These are phyloP conservation scores for Pythium aphanidermatum DNA, from an alignment of 352 stramenopile species.

Conservation along the genomic window DNA sequence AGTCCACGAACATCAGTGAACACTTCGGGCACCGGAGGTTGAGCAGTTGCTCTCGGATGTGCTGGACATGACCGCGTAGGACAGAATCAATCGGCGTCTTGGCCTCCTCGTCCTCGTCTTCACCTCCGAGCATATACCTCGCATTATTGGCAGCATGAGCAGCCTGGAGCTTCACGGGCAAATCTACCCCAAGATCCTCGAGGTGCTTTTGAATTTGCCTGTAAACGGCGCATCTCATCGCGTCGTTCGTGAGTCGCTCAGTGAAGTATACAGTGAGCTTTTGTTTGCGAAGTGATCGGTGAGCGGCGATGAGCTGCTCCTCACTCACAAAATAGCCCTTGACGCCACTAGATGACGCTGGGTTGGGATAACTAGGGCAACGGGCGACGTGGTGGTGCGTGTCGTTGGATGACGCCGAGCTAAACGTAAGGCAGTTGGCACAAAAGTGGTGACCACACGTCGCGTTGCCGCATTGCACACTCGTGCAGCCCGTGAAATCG, in stretches of 20 bases:
- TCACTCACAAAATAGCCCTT: constrained; percentile 13
- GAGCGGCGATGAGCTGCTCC: constrained; percentile 1
- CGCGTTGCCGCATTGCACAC: constrained; percentile 20
- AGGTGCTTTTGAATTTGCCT: constrained; percentile 3
- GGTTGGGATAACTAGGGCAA: constrained; percentile 13
- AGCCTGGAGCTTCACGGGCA: constrained; percentile 3
- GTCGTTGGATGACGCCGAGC: constrained; percentile 12
- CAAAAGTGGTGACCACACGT: constrained; percentile 19
- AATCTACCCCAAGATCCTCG: constrained; percentile 4
- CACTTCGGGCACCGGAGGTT: constrained; percentile 21
- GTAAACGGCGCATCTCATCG: constrained; percentile 2
- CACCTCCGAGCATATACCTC: constrained; percentile 1
- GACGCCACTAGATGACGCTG: not conserved
- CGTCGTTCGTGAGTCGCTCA: not conserved
- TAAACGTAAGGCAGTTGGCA: constrained; percentile 20
- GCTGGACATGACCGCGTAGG: constrained; percentile 6
- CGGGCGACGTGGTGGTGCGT: constrained; percentile 16
- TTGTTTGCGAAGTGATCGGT: constrained; percentile 8
- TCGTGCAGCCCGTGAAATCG: constrained; percentile 23
- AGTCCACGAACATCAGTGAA: constrained; percentile 21
- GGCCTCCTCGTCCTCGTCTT: not conserved
- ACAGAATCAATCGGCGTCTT: constrained; percentile 1
- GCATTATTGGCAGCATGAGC: not conserved
- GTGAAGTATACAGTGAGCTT: constrained; percentile 10
- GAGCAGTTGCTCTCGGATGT: constrained; percentile 19